These are phyloP conservation scores for Botryotinia calthae DNA, from an alignment of 2,329 filamentous ascomycete species.

Conservation along the genomic window DNA sequence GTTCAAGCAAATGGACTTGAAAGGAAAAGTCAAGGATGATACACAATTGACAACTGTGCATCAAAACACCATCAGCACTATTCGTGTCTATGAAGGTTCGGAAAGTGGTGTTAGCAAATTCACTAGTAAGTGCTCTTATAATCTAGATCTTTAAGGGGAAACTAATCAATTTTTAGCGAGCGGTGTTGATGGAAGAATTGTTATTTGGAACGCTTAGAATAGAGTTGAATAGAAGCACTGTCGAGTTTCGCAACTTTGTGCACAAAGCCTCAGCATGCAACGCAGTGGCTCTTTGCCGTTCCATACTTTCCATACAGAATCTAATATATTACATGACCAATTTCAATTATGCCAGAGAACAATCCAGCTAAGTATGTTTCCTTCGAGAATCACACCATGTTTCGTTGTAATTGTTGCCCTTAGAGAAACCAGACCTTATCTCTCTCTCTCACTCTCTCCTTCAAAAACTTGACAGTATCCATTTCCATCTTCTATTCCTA, in stretches of 20 bases:
- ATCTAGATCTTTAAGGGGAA: slow-evolving; percentile 33
- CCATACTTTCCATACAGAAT: slow-evolving; percentile 7
- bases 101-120: slow-evolving; percentile 71
- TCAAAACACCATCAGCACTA: slow-evolving; percentile 90
- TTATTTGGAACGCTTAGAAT: slow-evolving; percentile 68
- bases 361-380: slow-evolving; percentile 19
- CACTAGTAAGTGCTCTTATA: slow-evolving; percentile 65
- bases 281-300: slow-evolving; percentile 4
- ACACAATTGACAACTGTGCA: slow-evolving; percentile 93
- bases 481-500: not conserved
- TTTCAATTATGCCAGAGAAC: slow-evolving; percentile 19
- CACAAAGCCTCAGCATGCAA: not conserved
- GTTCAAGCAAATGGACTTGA: slow-evolving; percentile 98
- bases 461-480: not conserved
- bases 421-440: not conserved
- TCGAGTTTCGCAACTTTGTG: slow-evolving; percentile 19
- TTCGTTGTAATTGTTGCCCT: not conserved
- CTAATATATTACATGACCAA: not conserved
- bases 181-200: slow-evolving; percentile 78
- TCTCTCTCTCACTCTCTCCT: not conserved
- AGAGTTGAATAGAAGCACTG: slow-evolving; percentile 23
- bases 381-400: slow-evolving; percentile 6
- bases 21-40: slow-evolving; percentile 87
- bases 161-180: slow-evolving; percentile 54
- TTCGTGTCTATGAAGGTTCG: slow-evolving; percentile 70